Evolutionary conservation across 75 land plant species (phyloP).

Genomic region (Ceratopteris richardii): DNA sequence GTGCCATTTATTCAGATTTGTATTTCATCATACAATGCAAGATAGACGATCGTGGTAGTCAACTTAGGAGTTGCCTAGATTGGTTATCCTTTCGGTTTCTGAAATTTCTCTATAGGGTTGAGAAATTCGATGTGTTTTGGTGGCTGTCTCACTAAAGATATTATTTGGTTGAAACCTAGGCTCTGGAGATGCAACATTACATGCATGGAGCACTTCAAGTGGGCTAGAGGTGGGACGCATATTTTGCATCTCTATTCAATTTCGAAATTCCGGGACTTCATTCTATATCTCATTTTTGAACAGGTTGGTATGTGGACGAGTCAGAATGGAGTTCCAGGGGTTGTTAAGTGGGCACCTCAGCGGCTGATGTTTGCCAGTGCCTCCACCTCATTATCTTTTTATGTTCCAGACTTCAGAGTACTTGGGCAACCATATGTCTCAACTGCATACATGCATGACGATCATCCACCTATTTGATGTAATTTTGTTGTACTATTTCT

Average conservation of each 20-base stretch:
- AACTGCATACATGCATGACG: background rate
- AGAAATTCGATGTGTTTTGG: too few relatives aligned
- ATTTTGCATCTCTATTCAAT: background rate
- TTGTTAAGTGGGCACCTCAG: conserved; percentile 82
- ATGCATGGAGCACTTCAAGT: conserved; percentile 64
- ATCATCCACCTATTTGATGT: background rate
- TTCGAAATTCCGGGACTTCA: background rate
- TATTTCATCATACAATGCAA: too few relatives aligned
- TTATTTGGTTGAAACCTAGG: conserved; percentile 39
- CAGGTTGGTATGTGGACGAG: conserved; percentile 83
- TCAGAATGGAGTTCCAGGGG: conserved; percentile 55
- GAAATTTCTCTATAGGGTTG: too few relatives aligned
- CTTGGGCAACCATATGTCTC: background rate
- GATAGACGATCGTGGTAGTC: too few relatives aligned
- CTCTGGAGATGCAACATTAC: conserved; percentile 77
- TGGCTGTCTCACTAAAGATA: too few relatives aligned
- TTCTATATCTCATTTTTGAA: background rate
- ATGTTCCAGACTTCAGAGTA: conserved; percentile 52
- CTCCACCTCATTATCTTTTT: conserved; percentile 68
- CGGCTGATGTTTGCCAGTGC: conserved; percentile 79
- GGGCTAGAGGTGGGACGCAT: conserved; percentile 54
- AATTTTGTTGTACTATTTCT: too few relatives aligned
- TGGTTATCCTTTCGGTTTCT: too few relatives aligned
- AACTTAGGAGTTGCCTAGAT: too few relatives aligned
- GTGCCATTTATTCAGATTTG: too few relatives aligned